phyloP scores from a whole-genome alignment of 345 rosid genomes.

The Eutrema yunnanense region DNA sequence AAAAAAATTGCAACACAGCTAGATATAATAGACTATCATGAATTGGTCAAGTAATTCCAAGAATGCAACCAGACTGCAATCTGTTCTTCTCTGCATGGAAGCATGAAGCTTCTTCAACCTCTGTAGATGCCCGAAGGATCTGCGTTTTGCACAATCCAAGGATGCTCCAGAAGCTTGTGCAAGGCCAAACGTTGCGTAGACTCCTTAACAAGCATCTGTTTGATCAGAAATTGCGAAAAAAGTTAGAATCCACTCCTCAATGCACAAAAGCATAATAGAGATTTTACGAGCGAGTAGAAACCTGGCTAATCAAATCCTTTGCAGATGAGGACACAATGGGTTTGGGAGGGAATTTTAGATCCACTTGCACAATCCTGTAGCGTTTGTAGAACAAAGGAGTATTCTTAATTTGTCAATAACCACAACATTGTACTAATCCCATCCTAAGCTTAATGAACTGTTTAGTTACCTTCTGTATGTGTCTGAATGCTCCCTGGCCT shows the following conservation, averaged over 20 bases:
- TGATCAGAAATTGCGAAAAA: background rate
- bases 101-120: slow-evolving; percentile 26
- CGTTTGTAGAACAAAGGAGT: background rate
- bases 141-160: slow-evolving; percentile 88
- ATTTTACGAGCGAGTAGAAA: slow-evolving; percentile 2
- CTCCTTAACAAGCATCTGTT: slow-evolving; percentile 92
- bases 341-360: slow-evolving; percentile 83
- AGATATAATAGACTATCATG: background rate
- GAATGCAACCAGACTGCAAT: background rate
- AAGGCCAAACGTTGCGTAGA: slow-evolving; percentile 72
- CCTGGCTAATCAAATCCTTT: slow-evolving; percentile 88
- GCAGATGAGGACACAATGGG: slow-evolving; percentile 84
- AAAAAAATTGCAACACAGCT: background rate
- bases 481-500: slow-evolving; percentile 88
- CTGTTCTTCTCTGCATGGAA: background rate
- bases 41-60: background rate
- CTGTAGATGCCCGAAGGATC: slow-evolving; percentile 83
- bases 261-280: background rate
- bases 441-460: background rate
- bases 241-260: background rate
- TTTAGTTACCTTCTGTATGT: slow-evolving; percentile 66
- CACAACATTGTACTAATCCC: background rate
- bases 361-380: slow-evolving; percentile 91
- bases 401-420: background rate
- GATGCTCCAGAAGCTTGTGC: slow-evolving; percentile 88